Evolutionary conservation across 495 filamentous ascomycete genomes (phyloP).

Genomic region (Pyrenula massariospora): DNA sequence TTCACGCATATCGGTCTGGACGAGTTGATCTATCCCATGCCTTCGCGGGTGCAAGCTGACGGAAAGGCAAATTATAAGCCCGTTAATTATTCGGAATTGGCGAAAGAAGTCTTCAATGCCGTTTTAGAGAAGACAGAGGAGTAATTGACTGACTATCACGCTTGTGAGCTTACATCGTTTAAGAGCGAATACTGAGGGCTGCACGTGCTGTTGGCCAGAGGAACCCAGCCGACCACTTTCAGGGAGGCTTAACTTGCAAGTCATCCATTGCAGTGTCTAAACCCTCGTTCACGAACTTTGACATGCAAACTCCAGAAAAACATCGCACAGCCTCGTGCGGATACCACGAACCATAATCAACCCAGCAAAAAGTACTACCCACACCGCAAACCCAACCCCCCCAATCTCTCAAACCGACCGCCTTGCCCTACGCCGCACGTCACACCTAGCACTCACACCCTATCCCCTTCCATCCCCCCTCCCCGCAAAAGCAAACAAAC

Average conservation of each 20-base stretch:
- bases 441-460: neutral
- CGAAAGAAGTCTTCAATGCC: neutral
- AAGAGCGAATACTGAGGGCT: neutral
- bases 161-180: neutral
- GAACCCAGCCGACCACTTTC: neutral
- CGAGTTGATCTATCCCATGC: neutral
- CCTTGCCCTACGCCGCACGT: neutral
- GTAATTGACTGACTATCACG: neutral
- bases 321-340: neutral
- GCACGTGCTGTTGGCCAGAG: neutral
- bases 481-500: too few species aligned
- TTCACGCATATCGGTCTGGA: neutral
- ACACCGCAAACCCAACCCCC: neutral
- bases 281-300: neutral
- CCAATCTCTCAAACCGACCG: neutral
- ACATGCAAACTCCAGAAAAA: neutral
- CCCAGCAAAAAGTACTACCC: neutral
- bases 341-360: neutral
- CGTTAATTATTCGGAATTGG: neutral
- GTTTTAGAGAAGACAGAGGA: neutral
- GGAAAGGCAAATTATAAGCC: neutral
- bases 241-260: neutral
- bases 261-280: neutral
- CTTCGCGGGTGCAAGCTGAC: neutral
- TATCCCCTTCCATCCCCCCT: neutral